Evolutionary conservation across 2,329 filamentous ascomycete species (phyloP).

Genomic region (Aspergillus tubingensis): DNA sequence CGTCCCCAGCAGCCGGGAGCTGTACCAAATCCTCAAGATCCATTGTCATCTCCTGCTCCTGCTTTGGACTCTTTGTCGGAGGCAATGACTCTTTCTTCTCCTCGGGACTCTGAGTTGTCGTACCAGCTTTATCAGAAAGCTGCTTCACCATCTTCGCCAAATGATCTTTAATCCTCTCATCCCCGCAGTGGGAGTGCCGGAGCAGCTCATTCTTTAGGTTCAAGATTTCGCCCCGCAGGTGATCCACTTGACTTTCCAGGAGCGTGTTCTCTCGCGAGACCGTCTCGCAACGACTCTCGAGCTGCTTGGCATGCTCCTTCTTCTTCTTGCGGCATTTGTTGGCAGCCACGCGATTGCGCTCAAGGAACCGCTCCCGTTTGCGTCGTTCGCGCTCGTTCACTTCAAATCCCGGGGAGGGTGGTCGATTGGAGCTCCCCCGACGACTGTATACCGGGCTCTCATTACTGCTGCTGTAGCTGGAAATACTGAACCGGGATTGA

Average conservation of each 20-base stretch:
- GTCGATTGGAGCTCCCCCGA: background rate
- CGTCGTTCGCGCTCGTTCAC: background rate
- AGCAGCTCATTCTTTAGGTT: slow-evolving; percentile 44
- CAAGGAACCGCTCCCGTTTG: slow-evolving; percentile 55
- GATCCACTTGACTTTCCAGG: slow-evolving; percentile 37
- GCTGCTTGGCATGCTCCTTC: slow-evolving; percentile 57
- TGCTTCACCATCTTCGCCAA: slow-evolving; percentile 42
- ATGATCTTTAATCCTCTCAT: slow-evolving; percentile 40
- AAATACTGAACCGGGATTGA: background rate
- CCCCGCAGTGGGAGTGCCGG: slow-evolving; percentile 42
- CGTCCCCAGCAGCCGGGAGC: background rate
- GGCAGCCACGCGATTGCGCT: slow-evolving; percentile 61
- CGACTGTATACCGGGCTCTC: background rate
- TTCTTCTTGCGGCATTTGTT: slow-evolving; percentile 66
- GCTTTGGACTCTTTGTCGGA: background rate
- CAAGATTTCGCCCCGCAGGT: slow-evolving; percentile 40
- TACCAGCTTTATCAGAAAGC: background rate
- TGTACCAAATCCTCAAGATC: background rate
- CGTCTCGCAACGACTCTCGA: slow-evolving; percentile 47
- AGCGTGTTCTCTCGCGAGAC: slow-evolving; percentile 36
- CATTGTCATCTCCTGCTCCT: background rate
- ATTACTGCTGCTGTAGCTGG: background rate
- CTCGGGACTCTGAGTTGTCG: background rate
- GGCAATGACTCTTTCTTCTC: background rate
- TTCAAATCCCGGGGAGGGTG: background rate